Evolutionary conservation across 257 asterid genomes (phyloP).

Genomic region (Solanum dulcamara): DNA sequence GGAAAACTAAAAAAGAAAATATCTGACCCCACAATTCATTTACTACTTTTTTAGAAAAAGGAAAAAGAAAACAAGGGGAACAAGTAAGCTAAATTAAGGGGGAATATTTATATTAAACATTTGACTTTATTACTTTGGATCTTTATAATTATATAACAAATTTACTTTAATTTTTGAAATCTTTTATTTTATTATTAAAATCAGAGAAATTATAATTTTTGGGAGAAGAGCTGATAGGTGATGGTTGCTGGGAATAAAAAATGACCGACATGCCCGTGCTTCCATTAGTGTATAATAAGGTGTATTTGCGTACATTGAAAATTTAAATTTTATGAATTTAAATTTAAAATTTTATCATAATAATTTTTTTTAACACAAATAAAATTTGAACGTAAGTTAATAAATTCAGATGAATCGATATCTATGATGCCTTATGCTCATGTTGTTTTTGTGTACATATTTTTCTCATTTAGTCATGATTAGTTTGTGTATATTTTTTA

Average conservation of each 20-base stretch:
- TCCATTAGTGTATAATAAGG: not conserved
- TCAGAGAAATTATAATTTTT: not conserved
- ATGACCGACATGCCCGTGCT: not conserved
- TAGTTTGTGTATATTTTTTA: not conserved
- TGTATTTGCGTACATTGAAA: rapidly evolving
- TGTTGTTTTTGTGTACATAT: not conserved
- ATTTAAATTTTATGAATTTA: not conserved
- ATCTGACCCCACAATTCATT: not conserved
- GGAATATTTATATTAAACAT: not conserved
- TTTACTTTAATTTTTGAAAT: not conserved
- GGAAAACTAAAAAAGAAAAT: not conserved
- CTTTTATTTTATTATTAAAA: not conserved
- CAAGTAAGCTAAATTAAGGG: constrained; percentile 2
- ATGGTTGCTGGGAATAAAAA: not conserved
- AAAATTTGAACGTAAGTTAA: not conserved
- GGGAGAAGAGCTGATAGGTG: not conserved
- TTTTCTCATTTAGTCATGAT: not conserved
- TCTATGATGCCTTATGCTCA: not conserved
- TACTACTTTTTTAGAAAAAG: not conserved
- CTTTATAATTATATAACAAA: not conserved
- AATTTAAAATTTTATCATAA: rapidly evolving
- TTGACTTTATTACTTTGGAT: not conserved
- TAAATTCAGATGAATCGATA: not conserved
- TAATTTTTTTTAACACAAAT: not conserved
- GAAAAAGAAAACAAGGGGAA: not conserved